phyloP scores from a whole-genome alignment of 75 land plant species.

The Cryptomeria japonica region DNA sequence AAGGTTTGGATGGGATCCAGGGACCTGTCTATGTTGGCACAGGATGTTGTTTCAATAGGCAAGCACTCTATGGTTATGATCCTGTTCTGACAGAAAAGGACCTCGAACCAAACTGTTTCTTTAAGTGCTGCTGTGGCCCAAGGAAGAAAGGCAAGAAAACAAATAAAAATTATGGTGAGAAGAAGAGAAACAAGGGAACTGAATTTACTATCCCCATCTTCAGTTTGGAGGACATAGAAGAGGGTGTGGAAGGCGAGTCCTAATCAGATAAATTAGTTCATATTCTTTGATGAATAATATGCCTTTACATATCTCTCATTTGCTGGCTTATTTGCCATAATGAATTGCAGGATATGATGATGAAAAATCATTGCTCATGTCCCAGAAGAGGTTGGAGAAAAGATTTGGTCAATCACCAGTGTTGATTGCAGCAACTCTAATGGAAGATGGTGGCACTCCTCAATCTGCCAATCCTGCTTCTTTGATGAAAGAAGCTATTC shows the following conservation, averaged over 20 bases:
- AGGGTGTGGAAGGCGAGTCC: constrained; percentile 76
- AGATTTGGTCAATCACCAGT: constrained; percentile 96
- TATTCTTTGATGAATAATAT: neutral
- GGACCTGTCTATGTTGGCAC: constrained; percentile 93
- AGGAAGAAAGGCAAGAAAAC: constrained; percentile 52
- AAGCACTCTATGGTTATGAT: constrained; percentile 91
- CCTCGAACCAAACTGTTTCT: constrained; percentile 56
- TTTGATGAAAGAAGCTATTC: constrained; percentile 92
- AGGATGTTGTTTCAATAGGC: constrained; percentile 82
- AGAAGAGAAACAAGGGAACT: constrained; percentile 48
- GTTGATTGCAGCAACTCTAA: constrained; percentile 83
- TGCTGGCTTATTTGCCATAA: neutral
- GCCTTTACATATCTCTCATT: neutral
- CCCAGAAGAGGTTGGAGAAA: constrained; percentile 89
- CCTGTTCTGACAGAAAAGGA: constrained; percentile 72
- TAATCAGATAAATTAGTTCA: neutral
- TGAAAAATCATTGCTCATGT: constrained; percentile 81
- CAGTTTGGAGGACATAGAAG: constrained; percentile 81
- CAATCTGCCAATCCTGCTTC: constrained; percentile 75
- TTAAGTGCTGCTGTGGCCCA: constrained; percentile 70
- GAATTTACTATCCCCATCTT: constrained; percentile 86
- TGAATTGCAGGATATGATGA: constrained; percentile 75
- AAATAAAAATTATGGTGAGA: constrained; percentile 48
- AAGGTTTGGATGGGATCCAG: constrained; percentile 84
- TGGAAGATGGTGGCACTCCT: constrained; percentile 89